These are phyloP conservation scores for Clitocybe nebularis DNA, from an alignment of 1,284 basidiomycete species.

Conservation along the genomic window DNA sequence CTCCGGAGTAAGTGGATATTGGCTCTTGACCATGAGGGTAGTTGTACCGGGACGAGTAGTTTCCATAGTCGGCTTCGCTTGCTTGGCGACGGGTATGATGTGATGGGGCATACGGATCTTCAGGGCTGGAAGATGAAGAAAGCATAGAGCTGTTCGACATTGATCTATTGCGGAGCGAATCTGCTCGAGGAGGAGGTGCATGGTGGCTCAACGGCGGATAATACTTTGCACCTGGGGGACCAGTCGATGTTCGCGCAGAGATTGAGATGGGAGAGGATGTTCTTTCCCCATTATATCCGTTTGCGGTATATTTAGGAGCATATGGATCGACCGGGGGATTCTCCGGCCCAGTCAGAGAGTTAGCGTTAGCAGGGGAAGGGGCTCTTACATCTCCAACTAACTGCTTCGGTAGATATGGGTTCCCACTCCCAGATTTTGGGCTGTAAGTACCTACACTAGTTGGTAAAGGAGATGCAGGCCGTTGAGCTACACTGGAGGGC, in stretches of 20 bases:
- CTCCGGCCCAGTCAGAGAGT: constrained; percentile 11
- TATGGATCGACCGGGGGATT: constrained; percentile 24
- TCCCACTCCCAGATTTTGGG: too few relatives aligned
- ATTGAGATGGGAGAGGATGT: constrained; percentile 30
- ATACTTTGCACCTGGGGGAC: constrained; percentile 22
- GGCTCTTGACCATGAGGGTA: constrained; percentile 17
- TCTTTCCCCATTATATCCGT: constrained; percentile 23
- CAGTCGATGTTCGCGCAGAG: constrained; percentile 25
- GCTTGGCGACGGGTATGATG: constrained; percentile 23
- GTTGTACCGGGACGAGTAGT: constrained; percentile 22
- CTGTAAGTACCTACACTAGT: background rate
- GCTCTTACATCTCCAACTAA: constrained; percentile 10
- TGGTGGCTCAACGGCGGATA: constrained; percentile 14
- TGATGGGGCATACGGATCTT: constrained; percentile 41
- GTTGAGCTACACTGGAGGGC: constrained; percentile 5
- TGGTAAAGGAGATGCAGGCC: constrained; percentile 9
- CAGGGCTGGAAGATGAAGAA: constrained; percentile 32
- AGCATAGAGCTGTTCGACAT: constrained; percentile 48
- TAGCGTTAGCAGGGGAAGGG: constrained; percentile 12
- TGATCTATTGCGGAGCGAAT: constrained; percentile 26
- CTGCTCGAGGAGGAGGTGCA: constrained; percentile 16
- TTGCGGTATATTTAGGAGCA: constrained; percentile 23
- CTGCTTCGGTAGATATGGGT: constrained; percentile 13
- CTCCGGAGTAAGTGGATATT: constrained; percentile 6
- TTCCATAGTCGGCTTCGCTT: constrained; percentile 23